Conservation (phyloP, 2,329 filamentous ascomycete genomes). For the Colletotrichum chlorophyti region DNA sequence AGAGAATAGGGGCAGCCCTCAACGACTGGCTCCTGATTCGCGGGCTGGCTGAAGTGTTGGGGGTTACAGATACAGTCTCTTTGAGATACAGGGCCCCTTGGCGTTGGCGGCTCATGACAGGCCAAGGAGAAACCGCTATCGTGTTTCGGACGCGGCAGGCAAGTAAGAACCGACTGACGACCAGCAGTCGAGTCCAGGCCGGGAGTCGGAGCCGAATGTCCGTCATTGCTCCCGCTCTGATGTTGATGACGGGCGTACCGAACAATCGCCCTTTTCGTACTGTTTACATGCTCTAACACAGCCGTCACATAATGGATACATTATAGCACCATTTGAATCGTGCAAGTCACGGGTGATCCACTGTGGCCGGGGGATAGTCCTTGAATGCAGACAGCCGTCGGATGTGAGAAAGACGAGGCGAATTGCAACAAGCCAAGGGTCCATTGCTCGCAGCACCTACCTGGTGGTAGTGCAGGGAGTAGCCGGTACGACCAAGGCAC, state of each 20-base stretch:
- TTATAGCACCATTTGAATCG: too few species aligned
- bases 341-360: too few species aligned
- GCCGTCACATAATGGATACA: too few species aligned
- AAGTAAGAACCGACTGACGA: conserved; percentile 10
- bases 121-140: conserved; percentile 19
- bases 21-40: too few species aligned
- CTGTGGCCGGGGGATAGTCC: too few species aligned
- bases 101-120: conserved; percentile 17
- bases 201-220: conserved; percentile 8
- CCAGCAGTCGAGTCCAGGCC: too few species aligned
- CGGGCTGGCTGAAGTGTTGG: too few species aligned
- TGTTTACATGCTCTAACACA: too few species aligned
- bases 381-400: too few species aligned
- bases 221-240: not conserved
- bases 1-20: not conserved
- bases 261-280: too few species aligned
- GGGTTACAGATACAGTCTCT: too few species aligned
- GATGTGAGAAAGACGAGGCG: not conserved
- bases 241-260: not conserved
- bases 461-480: too few species aligned
- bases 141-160: conserved; percentile 10
- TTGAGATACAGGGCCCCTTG: conserved; percentile 3
- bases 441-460: conserved; percentile 1
- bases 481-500: not conserved
- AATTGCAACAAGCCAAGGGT: conserved; percentile 12